phyloP scores from a whole-genome alignment of 176 grass and related monocot species.

The Oryza meridionalis region DNA sequence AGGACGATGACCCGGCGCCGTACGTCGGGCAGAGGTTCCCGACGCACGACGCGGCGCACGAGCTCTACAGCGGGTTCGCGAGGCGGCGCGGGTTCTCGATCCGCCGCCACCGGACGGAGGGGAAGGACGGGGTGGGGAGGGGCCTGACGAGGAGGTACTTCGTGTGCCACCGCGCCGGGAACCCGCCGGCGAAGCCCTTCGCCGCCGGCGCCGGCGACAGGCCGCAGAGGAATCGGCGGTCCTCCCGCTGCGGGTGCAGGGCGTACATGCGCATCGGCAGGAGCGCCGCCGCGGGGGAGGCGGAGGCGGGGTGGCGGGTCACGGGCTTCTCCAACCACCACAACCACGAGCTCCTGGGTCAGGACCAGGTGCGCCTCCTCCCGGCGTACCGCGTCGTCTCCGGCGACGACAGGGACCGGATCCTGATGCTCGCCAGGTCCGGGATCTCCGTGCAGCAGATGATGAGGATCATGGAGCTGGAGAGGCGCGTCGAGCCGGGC shows the following conservation, averaged over 20 bases:
- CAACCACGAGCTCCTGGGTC: constrained; percentile 63
- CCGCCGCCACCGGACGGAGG: constrained; percentile 77
- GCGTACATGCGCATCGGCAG: constrained; percentile 68
- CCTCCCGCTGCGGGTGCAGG: constrained; percentile 77
- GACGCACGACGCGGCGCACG: constrained; percentile 72
- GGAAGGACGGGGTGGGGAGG: constrained; percentile 72
- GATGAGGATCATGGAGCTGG: constrained; percentile 78
- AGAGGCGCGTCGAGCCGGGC: constrained; percentile 64
- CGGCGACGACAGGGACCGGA: constrained; percentile 55
- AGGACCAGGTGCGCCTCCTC: constrained; percentile 57
- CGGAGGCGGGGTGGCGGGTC: constrained; percentile 59
- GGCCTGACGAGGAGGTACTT: constrained; percentile 78
- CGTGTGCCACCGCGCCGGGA: constrained; percentile 77
- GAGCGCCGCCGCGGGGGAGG: constrained; percentile 16
- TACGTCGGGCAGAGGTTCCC: constrained; percentile 70
- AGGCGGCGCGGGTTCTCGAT: constrained; percentile 78
- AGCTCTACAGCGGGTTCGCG: constrained; percentile 68
- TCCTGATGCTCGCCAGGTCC: constrained; percentile 60
- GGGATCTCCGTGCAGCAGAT: constrained; percentile 79
- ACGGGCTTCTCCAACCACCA: constrained; percentile 75
- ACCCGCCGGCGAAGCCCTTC: constrained; percentile 61
- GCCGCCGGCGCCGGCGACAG: constrained; percentile 37
- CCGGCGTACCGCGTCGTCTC: constrained; percentile 64
- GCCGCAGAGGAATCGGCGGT: constrained; percentile 66
- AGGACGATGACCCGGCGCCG: constrained; percentile 43